A percentile compares a stretch with the other conserved stretches of the same genome.
Evolutionary conservation across 2,329 filamentous ascomycete genomes (phyloP).

Genomic region (Scleromitrula shiraiana): DNA sequence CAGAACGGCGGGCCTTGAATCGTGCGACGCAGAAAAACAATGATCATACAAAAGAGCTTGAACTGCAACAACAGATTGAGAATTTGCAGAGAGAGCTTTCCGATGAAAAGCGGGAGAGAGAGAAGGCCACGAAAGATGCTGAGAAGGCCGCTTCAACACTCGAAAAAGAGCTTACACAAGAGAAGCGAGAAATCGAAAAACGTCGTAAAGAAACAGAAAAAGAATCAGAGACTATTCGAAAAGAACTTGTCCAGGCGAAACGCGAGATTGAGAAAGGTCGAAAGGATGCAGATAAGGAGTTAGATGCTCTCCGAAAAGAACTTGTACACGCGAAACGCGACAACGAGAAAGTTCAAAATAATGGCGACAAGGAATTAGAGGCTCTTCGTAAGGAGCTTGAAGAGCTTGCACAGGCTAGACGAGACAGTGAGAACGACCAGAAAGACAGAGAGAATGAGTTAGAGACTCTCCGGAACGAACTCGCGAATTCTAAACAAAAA

Average conservation of each 20-base stretch:
- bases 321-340: conserved; percentile 33
- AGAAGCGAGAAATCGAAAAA: conserved; percentile 26
- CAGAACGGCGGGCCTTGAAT: conserved; percentile 64
- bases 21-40: conserved; percentile 41
- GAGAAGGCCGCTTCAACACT: conserved; percentile 32
- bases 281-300: conserved; percentile 29
- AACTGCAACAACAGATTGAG: conserved; percentile 36
- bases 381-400: conserved; percentile 28
- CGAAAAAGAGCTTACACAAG: conserved; percentile 30
- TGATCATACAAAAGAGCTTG: conserved; percentile 34
- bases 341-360: conserved; percentile 38
- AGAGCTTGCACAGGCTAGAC: conserved; percentile 29
- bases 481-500: conserved; percentile 32
- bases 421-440: conserved; percentile 22
- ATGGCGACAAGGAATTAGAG: conserved; percentile 24
- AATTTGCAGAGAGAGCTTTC: conserved; percentile 31
- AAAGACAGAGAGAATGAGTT: conserved; percentile 26
- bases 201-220: conserved; percentile 21
- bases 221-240: conserved; percentile 23
- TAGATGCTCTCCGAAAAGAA: conserved; percentile 24
- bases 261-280: conserved; percentile 36
- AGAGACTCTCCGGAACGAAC: conserved; percentile 23
- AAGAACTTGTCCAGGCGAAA: conserved; percentile 31
- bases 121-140: conserved; percentile 25
- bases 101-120: conserved; percentile 26